These are phyloP conservation scores for Aspergillus steynii DNA, from an alignment of 495 filamentous ascomycete genomes.

Conservation along the genomic window DNA sequence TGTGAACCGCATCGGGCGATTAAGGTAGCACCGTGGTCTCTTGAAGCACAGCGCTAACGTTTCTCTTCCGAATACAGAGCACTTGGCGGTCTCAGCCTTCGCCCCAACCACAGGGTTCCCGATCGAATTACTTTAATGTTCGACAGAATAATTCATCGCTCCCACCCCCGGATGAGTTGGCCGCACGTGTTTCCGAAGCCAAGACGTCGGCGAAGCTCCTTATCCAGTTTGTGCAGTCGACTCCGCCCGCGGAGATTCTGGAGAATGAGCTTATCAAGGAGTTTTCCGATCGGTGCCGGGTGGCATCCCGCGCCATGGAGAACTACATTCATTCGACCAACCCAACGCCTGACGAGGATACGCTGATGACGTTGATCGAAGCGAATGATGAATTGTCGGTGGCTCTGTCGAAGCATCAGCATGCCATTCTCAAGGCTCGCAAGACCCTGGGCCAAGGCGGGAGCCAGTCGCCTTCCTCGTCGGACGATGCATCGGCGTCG, in stretches of 20 bases:
- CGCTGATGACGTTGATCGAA: constrained; percentile 88
- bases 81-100: constrained; percentile 13
- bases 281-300: constrained; percentile 83
- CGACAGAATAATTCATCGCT: constrained; percentile 45
- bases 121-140: constrained; percentile 39
- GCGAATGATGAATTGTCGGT: constrained; percentile 86
- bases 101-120: constrained; percentile 10
- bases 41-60: neutral
- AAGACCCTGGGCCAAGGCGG: constrained; percentile 29
- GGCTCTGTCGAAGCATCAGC: constrained; percentile 76
- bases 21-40: neutral
- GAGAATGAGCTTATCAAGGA: constrained; percentile 86
- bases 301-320: constrained; percentile 76
- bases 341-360: constrained; percentile 86
- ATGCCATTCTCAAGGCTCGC: constrained; percentile 74
- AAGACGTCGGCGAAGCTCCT: constrained; percentile 87
- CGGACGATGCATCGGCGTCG: constrained; percentile 19
- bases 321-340: constrained; percentile 76
- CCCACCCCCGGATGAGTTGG: constrained; percentile 77
- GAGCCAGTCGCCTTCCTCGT: constrained; percentile 22
- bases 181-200: constrained; percentile 83
- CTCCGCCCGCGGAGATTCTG: constrained; percentile 72
- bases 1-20: neutral
- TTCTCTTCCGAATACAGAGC: neutral
- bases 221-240: constrained; percentile 82